Conservation (phyloP, 495 filamentous ascomycete species). For the Penicillium ucsense region DNA sequence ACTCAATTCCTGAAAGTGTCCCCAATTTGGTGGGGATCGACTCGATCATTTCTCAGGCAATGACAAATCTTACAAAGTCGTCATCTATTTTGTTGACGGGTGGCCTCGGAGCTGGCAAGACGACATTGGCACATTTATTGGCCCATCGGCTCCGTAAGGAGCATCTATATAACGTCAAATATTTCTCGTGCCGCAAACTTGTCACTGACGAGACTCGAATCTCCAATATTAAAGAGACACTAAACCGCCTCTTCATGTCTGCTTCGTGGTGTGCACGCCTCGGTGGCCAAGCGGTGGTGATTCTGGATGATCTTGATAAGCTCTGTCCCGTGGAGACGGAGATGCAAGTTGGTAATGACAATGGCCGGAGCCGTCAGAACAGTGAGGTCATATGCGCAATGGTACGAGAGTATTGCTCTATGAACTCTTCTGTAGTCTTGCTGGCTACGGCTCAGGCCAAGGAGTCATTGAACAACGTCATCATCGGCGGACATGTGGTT, state of each 20-base stretch:
- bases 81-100: conserved; percentile 86
- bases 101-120: conserved; percentile 83
- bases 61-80: conserved; percentile 64
- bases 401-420: conserved; percentile 67
- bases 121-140: conserved; percentile 56
- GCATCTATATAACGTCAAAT: conserved; percentile 64
- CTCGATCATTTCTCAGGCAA: conserved; percentile 55
- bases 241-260: conserved; percentile 72
- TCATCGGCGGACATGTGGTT: conserved; percentile 71
- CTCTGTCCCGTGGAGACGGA: conserved; percentile 89
- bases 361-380: conserved; percentile 80
- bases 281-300: conserved; percentile 70
- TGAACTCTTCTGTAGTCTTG: conserved; percentile 70
- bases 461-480: conserved; percentile 71
- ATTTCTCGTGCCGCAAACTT: conserved; percentile 73
- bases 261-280: conserved; percentile 83
- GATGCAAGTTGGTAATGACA: conserved; percentile 82
- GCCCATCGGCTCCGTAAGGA: conserved; percentile 56
- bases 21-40: conserved; percentile 82
- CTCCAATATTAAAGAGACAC: conserved; percentile 78
- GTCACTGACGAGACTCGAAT: conserved; percentile 83
- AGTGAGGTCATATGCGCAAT: conserved; percentile 81
- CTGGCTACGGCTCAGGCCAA: conserved; percentile 90
- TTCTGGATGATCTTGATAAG: conserved; percentile 88
- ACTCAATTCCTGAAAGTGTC: conserved; percentile 40